These are phyloP conservation scores for Sarocladium oryzae DNA, from an alignment of 2,329 filamentous ascomycete species.

Conservation along the genomic window DNA sequence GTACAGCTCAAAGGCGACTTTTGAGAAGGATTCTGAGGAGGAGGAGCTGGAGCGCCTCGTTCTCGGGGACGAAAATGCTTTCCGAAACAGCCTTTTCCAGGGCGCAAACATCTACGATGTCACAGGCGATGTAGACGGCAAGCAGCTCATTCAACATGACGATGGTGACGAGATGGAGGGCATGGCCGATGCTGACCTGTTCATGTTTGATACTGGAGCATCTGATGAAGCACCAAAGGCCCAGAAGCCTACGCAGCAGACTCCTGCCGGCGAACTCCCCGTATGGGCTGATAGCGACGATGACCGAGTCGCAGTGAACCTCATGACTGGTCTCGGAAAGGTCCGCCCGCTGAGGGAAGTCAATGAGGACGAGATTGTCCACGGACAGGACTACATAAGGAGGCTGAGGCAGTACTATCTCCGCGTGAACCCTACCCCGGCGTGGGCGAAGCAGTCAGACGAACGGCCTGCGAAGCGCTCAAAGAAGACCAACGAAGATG, in stretches of 20 bases:
- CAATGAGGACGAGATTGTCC: conserved; percentile 80
- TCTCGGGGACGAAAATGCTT: conserved; percentile 80
- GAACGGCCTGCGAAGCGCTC: conserved; percentile 41
- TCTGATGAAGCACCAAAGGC: conserved; percentile 27
- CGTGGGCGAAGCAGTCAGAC: conserved; percentile 50
- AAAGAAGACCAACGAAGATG: conserved; percentile 18
- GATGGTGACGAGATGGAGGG: conserved; percentile 51
- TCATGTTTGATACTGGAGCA: conserved; percentile 70
- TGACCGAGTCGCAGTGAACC: conserved; percentile 75
- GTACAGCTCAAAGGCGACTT: not conserved
- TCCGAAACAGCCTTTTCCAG: conserved; percentile 65
- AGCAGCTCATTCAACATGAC: conserved; percentile 23
- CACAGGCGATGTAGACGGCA: conserved; percentile 27
- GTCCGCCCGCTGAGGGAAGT: conserved; percentile 76
- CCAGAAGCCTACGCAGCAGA: conserved; percentile 18
- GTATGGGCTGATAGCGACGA: conserved; percentile 97
- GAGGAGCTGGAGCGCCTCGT: conserved; percentile 82
- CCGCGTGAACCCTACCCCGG: conserved; percentile 51
- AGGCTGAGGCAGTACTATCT: conserved; percentile 74
- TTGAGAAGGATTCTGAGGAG: conserved; percentile 74
- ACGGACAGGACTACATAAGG: conserved; percentile 75
- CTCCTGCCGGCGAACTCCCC: conserved; percentile 35
- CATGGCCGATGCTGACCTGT: conserved; percentile 71
- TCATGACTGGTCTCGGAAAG: conserved; percentile 61
- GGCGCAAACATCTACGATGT: conserved; percentile 34